These are phyloP conservation scores for Acanthamoeba royreba DNA, from an alignment of 208 protist species.

Conservation along the genomic window DNA sequence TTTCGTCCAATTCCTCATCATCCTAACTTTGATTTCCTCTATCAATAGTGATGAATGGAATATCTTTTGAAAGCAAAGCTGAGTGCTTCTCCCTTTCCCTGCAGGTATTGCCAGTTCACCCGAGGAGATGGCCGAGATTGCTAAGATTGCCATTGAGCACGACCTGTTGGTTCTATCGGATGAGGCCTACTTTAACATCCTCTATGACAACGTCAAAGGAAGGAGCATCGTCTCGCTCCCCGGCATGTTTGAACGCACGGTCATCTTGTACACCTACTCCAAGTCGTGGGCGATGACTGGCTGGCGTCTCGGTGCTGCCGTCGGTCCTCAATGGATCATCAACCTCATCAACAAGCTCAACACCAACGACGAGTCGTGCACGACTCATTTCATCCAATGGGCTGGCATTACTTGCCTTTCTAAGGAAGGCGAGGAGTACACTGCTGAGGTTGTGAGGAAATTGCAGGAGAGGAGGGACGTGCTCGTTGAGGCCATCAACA, in stretches of 20 bases:
- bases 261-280: conserved; percentile 55
- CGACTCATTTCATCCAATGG: conserved; percentile 57
- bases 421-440: conserved; percentile 3
- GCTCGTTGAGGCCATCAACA: background rate
- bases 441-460: background rate
- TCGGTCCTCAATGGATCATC: conserved; percentile 51
- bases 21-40: too few relatives aligned
- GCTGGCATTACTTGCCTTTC: conserved; percentile 10
- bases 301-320: conserved; percentile 49
- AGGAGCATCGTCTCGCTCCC: conserved; percentile 52
- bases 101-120: conserved; percentile 40
- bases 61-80: too few relatives aligned
- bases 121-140: conserved; percentile 48
- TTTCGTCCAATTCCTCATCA: too few relatives aligned
- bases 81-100: too few relatives aligned
- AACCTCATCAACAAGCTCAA: conserved; percentile 60
- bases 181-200: conserved; percentile 54
- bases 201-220: conserved; percentile 39
- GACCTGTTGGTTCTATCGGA: conserved; percentile 49
- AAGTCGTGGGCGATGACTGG: conserved; percentile 58
- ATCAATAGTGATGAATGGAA: too few relatives aligned
- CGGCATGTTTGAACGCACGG: conserved; percentile 49
- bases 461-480: conserved; percentile 40
- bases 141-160: conserved; percentile 44
- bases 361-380: conserved; percentile 61